Base-by-base conservation (phyloP, 2,329 filamentous ascomycete genomes). In the Stagonosporopsis chrysanthemi region DNA sequence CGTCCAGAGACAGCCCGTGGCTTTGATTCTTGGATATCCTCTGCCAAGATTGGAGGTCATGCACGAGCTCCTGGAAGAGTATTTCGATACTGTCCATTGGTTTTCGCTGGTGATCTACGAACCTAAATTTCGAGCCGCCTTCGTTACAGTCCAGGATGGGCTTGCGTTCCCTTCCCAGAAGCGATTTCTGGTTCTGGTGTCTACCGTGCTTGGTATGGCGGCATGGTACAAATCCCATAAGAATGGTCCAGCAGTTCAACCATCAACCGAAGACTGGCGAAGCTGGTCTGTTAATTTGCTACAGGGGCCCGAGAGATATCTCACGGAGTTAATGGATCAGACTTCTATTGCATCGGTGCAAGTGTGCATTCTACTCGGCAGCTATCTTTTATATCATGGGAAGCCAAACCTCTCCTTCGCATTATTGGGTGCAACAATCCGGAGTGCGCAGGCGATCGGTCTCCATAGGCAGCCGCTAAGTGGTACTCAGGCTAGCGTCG, bases 31-130 rank as follows among this genome's bases (percentile, higher is more conserved):
- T 1, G 56, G 56, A 4, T 53, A 52, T 22, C 43, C 64, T 6
- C 50, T 79, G 14, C 77, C 77, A 6, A 39, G 69, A 1, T 57
- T 63, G 9, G 58, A 72, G 1, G 39, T 71, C 6, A 67, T 76
- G 39, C 58, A 69, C n/a, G 52, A 65, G 17, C 64, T 79, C 2
- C 44, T 80, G 9, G 77, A 79, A 52, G 71, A 76, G 17, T 80
- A 80, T 45, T 78, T 80, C 48, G 68, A 74, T 45, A 63, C 76
- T 2, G 73, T 81, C 15, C 78, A 80, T 62, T 81, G 78, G 78
- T 80, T 81, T 51, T 79, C 78, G 15, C 66, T 80, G 4, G 77
- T 77, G 1, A 67, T 81, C 17, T 77, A 76, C 50, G 77, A 80
- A 48, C 77, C 77, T 1, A 76, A 68, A 24, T 78, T 80, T 43